Evolutionary conservation across 2,329 filamentous ascomycete species (phyloP).

Genomic region (Nakataea oryzae): DNA sequence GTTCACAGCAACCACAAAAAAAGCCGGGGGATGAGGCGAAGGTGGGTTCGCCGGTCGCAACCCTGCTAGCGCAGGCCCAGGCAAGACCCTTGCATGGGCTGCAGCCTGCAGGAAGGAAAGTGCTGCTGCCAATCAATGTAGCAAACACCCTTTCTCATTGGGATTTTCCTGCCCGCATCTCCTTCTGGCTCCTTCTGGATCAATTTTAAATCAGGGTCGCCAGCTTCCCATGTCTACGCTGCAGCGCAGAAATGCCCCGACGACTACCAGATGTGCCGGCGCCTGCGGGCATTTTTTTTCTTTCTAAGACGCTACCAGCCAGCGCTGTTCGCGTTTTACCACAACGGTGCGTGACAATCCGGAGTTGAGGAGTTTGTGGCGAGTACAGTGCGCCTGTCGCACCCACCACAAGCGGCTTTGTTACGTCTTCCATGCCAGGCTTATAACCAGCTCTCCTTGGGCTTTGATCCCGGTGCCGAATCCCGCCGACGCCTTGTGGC

Average conservation of each 20-base stretch:
- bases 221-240: background rate
- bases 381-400: background rate
- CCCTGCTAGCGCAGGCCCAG: too few relatives aligned
- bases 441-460: background rate
- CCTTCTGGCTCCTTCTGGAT: background rate
- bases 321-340: background rate
- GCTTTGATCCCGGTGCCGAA: background rate
- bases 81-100: background rate
- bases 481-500: background rate
- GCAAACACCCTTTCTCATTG: background rate
- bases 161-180: background rate
- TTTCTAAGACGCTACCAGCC: too few relatives aligned
- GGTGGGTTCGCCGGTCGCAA: background rate
- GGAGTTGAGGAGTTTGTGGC: background rate
- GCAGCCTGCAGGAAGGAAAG: background rate
- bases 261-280: background rate
- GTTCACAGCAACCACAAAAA: background rate
- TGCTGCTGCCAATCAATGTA: background rate
- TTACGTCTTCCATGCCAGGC: too few relatives aligned
- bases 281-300: background rate
- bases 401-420: background rate
- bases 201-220: constrained; percentile 1
- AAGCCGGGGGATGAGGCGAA: background rate
- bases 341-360: background rate
- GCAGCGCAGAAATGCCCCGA: background rate